A percentile compares a stretch with the other conserved stretches of the same genome.
These are phyloP conservation scores for Sporothrix curviconia DNA, from an alignment of 2,329 filamentous ascomycete species.

Conservation along the genomic window DNA sequence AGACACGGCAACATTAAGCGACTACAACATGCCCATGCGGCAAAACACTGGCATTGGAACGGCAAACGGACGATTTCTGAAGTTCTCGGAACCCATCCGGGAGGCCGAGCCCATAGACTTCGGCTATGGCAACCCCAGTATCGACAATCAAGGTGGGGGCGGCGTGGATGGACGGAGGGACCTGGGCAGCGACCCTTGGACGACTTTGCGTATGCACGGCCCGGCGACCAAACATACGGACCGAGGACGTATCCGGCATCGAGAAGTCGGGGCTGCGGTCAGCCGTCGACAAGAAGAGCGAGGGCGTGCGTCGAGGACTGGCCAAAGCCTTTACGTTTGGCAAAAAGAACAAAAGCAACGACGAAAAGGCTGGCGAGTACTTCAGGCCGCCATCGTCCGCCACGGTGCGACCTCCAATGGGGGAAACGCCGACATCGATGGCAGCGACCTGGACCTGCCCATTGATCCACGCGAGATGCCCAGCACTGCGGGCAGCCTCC, in stretches of 20 bases:
- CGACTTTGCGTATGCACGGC: constrained; percentile 40
- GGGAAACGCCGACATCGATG: constrained; percentile 14
- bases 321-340: constrained; percentile 49
- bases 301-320: constrained; percentile 46
- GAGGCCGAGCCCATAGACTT: constrained; percentile 27
- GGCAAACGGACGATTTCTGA: constrained; percentile 39
- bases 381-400: constrained; percentile 33
- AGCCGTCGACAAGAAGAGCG: constrained; percentile 49
- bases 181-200: constrained; percentile 30
- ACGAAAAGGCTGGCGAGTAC: constrained; percentile 23
- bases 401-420: constrained; percentile 29
- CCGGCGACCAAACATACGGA: constrained; percentile 38
- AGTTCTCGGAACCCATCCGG: constrained; percentile 36
- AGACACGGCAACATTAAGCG: constrained; percentile 33
- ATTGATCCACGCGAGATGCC: constrained; percentile 17
- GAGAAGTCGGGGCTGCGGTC: constrained; percentile 49
- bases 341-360: constrained; percentile 35
- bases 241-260: constrained; percentile 47
- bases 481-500: neutral
- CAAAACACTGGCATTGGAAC: constrained; percentile 37
- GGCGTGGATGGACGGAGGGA: constrained; percentile 32
- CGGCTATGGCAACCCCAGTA: constrained; percentile 23
- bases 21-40: constrained; percentile 32
- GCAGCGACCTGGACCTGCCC: constrained; percentile 18
- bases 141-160: constrained; percentile 34